phyloP scores from a whole-genome alignment of 2,329 filamentous ascomycete genomes.

The Verticillium albo-atrum region DNA sequence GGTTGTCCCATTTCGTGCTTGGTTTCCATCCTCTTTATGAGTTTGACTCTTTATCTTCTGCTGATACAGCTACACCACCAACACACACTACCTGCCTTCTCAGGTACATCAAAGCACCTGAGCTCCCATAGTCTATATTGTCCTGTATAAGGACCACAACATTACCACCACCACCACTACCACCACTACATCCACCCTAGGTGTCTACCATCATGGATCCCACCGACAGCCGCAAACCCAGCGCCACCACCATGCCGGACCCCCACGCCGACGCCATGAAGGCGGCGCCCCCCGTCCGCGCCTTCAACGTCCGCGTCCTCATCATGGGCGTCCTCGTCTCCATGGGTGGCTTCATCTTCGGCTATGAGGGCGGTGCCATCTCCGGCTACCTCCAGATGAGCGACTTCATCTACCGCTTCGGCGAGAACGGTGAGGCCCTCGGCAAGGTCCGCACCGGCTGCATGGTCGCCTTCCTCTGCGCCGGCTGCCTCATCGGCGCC shows the following conservation, averaged over 20 bases:
- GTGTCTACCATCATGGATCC: neutral
- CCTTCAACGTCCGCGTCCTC: constrained; percentile 35
- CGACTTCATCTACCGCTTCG: constrained; percentile 53
- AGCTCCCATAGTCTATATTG: neutral
- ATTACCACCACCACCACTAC: no score
- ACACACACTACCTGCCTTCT: neutral
- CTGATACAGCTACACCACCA: neutral
- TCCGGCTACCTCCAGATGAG: constrained; percentile 58
- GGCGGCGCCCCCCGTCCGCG: neutral
- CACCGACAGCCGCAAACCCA: neutral
- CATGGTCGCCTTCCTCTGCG: constrained; percentile 58
- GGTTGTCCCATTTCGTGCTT: neutral
- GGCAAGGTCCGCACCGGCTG: constrained; percentile 53
- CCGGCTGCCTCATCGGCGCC: constrained; percentile 56
- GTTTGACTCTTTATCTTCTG: neutral
- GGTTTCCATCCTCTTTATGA: neutral
- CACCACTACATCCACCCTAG: neutral
- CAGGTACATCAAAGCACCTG: neutral
- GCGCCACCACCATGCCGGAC: neutral
- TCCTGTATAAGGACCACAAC: no score
- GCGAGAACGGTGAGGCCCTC: constrained; percentile 52
- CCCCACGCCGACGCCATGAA: neutral
- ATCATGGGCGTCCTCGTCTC: constrained; percentile 47
- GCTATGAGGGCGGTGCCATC: constrained; percentile 54
- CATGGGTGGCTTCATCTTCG: constrained; percentile 54